A percentile compares a stretch with the other conserved stretches of the same genome.
phyloP scores from a whole-genome alignment of 208 protist species.

The Willaertia magna region DNA sequence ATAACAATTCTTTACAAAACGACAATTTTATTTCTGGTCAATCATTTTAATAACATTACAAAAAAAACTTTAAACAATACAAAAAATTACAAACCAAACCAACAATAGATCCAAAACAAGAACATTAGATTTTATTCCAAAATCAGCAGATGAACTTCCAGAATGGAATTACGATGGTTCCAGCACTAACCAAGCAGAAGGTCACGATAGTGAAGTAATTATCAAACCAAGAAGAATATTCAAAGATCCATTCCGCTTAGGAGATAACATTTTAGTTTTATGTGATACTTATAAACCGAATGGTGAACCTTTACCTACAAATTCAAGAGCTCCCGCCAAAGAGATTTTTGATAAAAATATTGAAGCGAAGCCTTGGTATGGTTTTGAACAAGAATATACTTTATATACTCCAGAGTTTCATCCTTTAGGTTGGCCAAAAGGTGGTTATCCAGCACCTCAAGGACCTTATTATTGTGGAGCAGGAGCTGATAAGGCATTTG shows the following conservation, averaged over 20 bases:
- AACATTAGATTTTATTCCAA: conserved; percentile 9
- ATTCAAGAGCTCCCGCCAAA: conserved; percentile 64
- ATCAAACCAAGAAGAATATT: conserved; percentile 53
- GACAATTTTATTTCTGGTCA: no score
- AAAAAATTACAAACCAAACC: conserved; percentile 6
- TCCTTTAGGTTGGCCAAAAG: conserved; percentile 56
- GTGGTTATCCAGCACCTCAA: conserved; percentile 79
- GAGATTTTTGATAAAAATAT: conserved; percentile 57
- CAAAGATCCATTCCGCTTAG: conserved; percentile 54
- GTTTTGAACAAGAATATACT: conserved; percentile 72
- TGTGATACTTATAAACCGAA: conserved; percentile 62
- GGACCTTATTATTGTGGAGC: conserved; percentile 90
- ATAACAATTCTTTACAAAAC: no score
- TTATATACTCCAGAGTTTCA: conserved; percentile 39
- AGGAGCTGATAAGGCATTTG: conserved; percentile 57
- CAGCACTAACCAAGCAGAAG: conserved; percentile 69
- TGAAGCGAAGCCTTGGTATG: conserved; percentile 59
- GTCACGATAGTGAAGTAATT: conserved; percentile 71
- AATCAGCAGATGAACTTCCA: conserved; percentile 46
- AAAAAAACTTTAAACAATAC: not conserved
- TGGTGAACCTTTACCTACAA: conserved; percentile 68
- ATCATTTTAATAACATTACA: no score
- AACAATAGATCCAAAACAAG: not conserved
- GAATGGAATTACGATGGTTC: conserved; percentile 95
- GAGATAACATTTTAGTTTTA: conserved; percentile 54